A percentile compares a stretch with the other conserved stretches of the same genome.
phyloP scores from a whole-genome alignment of 75 land plant genomes.

The Ceratopteris richardii region DNA sequence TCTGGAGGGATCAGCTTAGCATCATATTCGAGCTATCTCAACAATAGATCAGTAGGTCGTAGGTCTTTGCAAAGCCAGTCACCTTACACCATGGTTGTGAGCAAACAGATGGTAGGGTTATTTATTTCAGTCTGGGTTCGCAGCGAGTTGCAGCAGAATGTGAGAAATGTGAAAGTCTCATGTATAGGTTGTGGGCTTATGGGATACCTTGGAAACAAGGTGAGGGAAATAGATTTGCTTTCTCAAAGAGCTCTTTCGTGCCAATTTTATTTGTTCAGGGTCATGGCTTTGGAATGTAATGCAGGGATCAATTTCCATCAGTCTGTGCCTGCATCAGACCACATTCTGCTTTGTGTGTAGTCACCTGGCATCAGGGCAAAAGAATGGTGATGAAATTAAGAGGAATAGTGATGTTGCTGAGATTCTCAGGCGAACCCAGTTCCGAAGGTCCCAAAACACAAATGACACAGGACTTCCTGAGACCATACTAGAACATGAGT shows the following conservation, averaged over 20 bases:
- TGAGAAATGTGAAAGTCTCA: too few relatives aligned
- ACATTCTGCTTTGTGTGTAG: not conserved
- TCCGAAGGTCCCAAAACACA: conserved; percentile 5
- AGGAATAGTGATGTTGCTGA: conserved; percentile 24
- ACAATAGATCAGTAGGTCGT: not conserved
- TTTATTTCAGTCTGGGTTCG: too few relatives aligned
- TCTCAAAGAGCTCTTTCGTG: too few relatives aligned
- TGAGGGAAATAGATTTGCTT: too few relatives aligned
- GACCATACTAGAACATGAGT: conserved; percentile 27
- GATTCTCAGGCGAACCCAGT: conserved; percentile 20
- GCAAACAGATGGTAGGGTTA: too few relatives aligned
- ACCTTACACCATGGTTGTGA: too few relatives aligned
- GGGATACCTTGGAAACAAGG: too few relatives aligned
- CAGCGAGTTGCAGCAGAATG: too few relatives aligned
- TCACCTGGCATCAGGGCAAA: conserved; percentile 30
- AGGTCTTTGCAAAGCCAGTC: conserved; percentile 7
- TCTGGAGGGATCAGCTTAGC: not conserved
- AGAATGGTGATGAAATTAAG: conserved; percentile 24
- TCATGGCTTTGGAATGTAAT: too few relatives aligned
- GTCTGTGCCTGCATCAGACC: not conserved
- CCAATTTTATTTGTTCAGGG: too few relatives aligned
- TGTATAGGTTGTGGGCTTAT: too few relatives aligned
- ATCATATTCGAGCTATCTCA: not conserved
- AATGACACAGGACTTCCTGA: conserved; percentile 11
- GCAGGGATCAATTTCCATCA: not conserved